Evolutionary conservation across 805 yeast species (phyloP), one percentile per base, ranked within the genome.

Genomic region (Hagleromyces aurorensis): DNA sequence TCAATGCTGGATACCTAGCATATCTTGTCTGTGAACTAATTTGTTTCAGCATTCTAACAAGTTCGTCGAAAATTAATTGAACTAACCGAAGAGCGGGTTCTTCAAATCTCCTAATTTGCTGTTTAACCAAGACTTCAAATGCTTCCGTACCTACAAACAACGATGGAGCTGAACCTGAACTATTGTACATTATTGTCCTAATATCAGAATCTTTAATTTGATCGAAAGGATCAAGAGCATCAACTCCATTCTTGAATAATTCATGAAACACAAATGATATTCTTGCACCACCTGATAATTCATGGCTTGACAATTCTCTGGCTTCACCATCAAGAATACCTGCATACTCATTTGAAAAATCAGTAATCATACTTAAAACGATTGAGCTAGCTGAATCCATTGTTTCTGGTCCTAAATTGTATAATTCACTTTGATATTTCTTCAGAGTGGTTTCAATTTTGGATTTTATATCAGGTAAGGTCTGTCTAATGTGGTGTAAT

Each of bases 261-360:
- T 89, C 97, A 57, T 89, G 97, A 67, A 89, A 91, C 12, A 89
- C 97, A 65, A 86, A 91, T 17, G 94, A 78, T 39, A 89, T 82
- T 69, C 98, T 81, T 0, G 98, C 98, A 61, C 98, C 98, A 55
- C 98, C 98, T 43, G 94, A 81, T 44, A 91, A 71, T 62, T 91
- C 98, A 49, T 78, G 73, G 7, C 87, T 75, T 6, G 93, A 75
- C 42, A 91, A 67, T 50, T 91, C 98, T 57, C 75, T 82, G 15
- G 91, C 79, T 57, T 84, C 89, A 62, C 98, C 98, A 49, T 83
- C 91, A 46, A 91, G 65, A 23, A 89, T 83, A 10, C 91, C 89
- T 37, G 75, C 78, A 61, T 86, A 91, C 55, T 87, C 97, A 54
- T 82, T 85, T 42, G 89, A 70, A 51, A 91, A 85, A 57, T 82